Percentiles rank a stretch among this genome's conserved stretches.
phyloP scores from a whole-genome alignment of 768 basidiomycete species.

The Amylocystis lapponica region DNA sequence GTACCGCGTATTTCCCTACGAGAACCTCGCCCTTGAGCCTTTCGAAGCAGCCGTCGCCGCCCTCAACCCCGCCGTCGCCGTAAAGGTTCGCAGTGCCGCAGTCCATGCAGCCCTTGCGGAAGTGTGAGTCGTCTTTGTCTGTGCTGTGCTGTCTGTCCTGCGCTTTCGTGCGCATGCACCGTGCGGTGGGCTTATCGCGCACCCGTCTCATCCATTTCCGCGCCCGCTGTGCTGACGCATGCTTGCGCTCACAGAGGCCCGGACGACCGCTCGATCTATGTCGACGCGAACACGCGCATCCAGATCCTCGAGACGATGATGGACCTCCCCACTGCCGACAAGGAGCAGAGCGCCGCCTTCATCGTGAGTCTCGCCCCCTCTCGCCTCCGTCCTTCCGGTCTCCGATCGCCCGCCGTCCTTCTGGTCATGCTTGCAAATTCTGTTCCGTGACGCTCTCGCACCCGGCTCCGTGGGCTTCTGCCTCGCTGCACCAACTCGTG shows the following conservation, averaged over 20 bases:
- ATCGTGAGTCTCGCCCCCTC: constrained; percentile 44
- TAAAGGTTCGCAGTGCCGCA: constrained; percentile 45
- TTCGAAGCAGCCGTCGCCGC: constrained; percentile 49
- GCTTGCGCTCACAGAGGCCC: constrained; percentile 16
- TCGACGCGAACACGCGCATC: constrained; percentile 61
- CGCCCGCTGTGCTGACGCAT: constrained; percentile 3
- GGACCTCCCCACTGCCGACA: constrained; percentile 57
- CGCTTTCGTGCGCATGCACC: no score
- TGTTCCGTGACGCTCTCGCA: no score
- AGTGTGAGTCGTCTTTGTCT: constrained; percentile 26
- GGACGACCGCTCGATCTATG: constrained; percentile 34
- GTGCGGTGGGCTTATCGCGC: neutral
- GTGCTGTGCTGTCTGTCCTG: no score
- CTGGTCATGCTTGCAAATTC: neutral
- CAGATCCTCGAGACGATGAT: constrained; percentile 79
- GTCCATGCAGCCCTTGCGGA: constrained; percentile 49
- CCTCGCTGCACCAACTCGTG: no score
- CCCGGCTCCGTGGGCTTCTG: no score
- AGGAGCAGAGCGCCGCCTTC: constrained; percentile 62
- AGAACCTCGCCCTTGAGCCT: constrained; percentile 44
- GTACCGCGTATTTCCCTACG: constrained; percentile 52
- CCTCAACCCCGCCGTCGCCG: constrained; percentile 50
- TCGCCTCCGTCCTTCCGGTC: neutral
- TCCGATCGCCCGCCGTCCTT: neutral
- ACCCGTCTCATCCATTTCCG: neutral